These are phyloP conservation scores for Aspergillus cavernicola DNA, from an alignment of 495 filamentous ascomycete species.

Conservation along the genomic window DNA sequence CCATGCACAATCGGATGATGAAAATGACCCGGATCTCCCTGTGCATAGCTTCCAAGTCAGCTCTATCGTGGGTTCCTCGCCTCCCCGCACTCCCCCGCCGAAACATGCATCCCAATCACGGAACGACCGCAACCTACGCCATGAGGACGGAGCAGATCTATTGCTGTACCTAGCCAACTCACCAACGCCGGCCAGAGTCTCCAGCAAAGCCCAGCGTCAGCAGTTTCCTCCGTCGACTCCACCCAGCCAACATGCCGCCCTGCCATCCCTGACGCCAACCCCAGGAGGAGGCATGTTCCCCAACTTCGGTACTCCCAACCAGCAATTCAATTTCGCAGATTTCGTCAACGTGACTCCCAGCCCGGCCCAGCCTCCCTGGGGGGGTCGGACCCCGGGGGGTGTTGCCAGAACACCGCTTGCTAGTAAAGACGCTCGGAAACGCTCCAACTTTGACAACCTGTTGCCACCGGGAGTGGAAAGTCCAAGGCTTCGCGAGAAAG, in stretches of 20 bases:
- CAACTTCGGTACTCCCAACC: slow-evolving; percentile 55
- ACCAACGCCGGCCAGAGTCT: slow-evolving; percentile 70
- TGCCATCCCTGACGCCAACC: slow-evolving; percentile 66
- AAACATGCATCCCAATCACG: slow-evolving; percentile 51
- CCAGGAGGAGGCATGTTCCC: slow-evolving; percentile 63
- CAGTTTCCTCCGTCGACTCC: slow-evolving; percentile 80
- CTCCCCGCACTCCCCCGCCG: slow-evolving; percentile 76
- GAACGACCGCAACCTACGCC: slow-evolving; percentile 43
- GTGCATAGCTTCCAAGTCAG: slow-evolving; percentile 65
- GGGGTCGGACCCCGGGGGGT: slow-evolving; percentile 53
- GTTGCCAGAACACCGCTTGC: slow-evolving; percentile 57
- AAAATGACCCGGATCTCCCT: slow-evolving; percentile 68
- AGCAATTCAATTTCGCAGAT: slow-evolving; percentile 90
- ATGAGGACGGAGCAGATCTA: slow-evolving; percentile 85
- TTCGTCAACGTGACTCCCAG: slow-evolving; percentile 97
- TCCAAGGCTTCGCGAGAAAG: slow-evolving; percentile 29
- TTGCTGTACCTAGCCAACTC: slow-evolving; percentile 90
- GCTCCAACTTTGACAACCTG: slow-evolving; percentile 66
- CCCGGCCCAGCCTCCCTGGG: slow-evolving; percentile 82
- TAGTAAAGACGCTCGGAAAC: slow-evolving; percentile 48
- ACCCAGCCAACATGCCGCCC: slow-evolving; percentile 68
- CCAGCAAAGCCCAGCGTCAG: slow-evolving; percentile 33
- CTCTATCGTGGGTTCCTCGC: slow-evolving; percentile 64
- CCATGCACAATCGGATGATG: slow-evolving; percentile 66
- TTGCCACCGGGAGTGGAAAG: slow-evolving; percentile 47